phyloP scores from a whole-genome alignment of 2,329 filamentous ascomycete genomes.

The Aspergillus ochraceoroseus region DNA sequence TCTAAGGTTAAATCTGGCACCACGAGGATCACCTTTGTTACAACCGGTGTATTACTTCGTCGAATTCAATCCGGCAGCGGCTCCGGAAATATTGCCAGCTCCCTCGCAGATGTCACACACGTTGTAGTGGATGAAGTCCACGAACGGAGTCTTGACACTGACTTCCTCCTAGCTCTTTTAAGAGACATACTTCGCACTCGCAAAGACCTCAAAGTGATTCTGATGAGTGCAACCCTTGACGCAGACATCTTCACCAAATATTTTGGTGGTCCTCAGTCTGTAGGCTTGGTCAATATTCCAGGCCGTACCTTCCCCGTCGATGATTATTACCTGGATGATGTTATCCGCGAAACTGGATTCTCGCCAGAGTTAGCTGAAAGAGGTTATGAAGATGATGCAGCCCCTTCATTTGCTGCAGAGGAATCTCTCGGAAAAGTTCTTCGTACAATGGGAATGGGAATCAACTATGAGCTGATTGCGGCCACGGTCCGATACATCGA shows the following conservation, averaged over 20 bases:
- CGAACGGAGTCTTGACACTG: constrained; percentile 88
- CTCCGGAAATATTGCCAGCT: constrained; percentile 71
- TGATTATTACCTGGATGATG: constrained; percentile 85
- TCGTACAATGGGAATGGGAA: constrained; percentile 69
- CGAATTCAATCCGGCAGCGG: constrained; percentile 87
- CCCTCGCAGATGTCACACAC: constrained; percentile 85
- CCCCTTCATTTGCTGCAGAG: constrained; percentile 43
- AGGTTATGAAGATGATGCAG: constrained; percentile 33
- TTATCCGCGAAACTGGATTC: constrained; percentile 74
- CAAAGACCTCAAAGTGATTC: constrained; percentile 77
- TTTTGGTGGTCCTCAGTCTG: constrained; percentile 65
- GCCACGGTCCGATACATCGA: constrained; percentile 80
- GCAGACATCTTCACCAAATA: constrained; percentile 79
- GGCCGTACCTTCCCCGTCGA: constrained; percentile 86
- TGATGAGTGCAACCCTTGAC: constrained; percentile 96
- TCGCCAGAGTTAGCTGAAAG: constrained; percentile 38
- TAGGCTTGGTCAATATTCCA: constrained; percentile 79
- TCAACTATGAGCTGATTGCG: constrained; percentile 85
- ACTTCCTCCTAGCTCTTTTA: constrained; percentile 84
- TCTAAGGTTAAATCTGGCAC: constrained; percentile 64
- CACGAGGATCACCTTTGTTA: constrained; percentile 93
- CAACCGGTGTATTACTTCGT: constrained; percentile 84
- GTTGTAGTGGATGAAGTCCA: constrained; percentile 96
- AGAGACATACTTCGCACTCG: constrained; percentile 71
- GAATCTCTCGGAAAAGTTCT: constrained; percentile 62